Conservation (phyloP, 768 basidiomycete species). For the Paxillus involutus region DNA sequence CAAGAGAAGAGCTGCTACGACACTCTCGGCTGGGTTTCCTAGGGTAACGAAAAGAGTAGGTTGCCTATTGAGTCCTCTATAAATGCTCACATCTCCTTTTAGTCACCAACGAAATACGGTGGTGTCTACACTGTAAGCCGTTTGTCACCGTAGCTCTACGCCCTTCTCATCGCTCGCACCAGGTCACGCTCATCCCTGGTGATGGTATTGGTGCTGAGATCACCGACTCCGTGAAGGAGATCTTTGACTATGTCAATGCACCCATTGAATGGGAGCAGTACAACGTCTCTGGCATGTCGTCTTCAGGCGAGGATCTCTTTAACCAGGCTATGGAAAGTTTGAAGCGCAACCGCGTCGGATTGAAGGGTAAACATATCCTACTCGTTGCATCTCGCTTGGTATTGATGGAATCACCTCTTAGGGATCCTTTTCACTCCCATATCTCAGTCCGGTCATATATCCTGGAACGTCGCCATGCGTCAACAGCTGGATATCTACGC, state of each 20-base stretch:
- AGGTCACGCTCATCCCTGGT: conserved; percentile 97
- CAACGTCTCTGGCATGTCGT: conserved; percentile 95
- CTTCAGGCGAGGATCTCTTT: conserved; percentile 92
- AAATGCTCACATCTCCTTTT: conserved; percentile 11
- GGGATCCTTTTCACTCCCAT: conserved; percentile 99
- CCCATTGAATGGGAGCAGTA: conserved; percentile 99
- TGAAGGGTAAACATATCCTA: conserved; percentile 71
- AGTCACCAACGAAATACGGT: conserved; percentile 89
- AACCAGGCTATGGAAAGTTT: conserved; percentile 97
- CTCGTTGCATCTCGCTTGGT: not conserved
- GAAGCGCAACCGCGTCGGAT: conserved; percentile 95
- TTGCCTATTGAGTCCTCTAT: conserved; percentile 11
- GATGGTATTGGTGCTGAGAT: conserved; percentile 98
- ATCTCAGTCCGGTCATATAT: conserved; percentile 93
- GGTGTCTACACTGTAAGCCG: conserved; percentile 82
- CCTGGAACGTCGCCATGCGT: conserved; percentile 99
- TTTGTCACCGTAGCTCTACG: conserved; percentile 1
- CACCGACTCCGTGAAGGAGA: conserved; percentile 97
- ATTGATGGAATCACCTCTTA: conserved; percentile 30
- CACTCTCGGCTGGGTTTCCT: conserved; percentile 77
- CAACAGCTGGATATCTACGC: conserved; percentile 99
- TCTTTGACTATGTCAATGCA: conserved; percentile 95
- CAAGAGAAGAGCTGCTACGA: conserved; percentile 66
- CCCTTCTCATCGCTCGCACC: conserved; percentile 23
- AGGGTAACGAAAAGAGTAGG: conserved; percentile 69